Conservation (phyloP, 495 filamentous ascomycete species). For the Aspergillus funiculosus region DNA sequence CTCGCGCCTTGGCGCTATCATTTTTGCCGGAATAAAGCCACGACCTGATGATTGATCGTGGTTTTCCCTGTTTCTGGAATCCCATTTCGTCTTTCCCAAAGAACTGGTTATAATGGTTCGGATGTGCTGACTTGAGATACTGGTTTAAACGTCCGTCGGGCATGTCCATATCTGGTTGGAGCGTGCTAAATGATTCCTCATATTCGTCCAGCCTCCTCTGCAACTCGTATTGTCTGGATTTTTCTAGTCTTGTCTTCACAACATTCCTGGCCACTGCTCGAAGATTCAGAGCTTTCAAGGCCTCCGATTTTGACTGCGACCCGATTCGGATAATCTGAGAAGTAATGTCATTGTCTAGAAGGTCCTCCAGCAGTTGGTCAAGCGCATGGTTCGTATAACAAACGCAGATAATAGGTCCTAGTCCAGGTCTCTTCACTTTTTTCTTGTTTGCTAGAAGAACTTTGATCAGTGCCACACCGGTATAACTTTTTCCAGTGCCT, state of each 20-base stretch:
- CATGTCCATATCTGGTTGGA: constrained; percentile 2
- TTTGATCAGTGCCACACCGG: constrained; percentile 55
- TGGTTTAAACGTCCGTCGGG: constrained; percentile 11
- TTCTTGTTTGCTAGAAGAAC: constrained; percentile 55
- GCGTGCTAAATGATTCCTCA: constrained; percentile 10
- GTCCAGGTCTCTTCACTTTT: constrained; percentile 14
- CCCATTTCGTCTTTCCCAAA: constrained; percentile 27
- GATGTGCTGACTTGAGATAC: constrained; percentile 18
- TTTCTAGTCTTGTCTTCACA: constrained; percentile 39
- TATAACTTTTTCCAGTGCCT: constrained; percentile 71
- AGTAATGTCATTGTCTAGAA: constrained; percentile 47
- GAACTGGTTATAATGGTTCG: constrained; percentile 22
- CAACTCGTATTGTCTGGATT: constrained; percentile 14
- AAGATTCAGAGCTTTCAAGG: constrained; percentile 37
- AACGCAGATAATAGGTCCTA: constrained; percentile 62
- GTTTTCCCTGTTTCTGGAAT: constrained; percentile 20
- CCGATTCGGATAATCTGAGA: constrained; percentile 64
- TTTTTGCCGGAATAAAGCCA: constrained; percentile 21
- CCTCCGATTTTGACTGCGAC: constrained; percentile 56
- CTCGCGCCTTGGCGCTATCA: constrained; percentile 9
- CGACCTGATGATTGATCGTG: constrained; percentile 21
- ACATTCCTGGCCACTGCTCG: constrained; percentile 26
- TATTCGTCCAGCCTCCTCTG: constrained; percentile 11
- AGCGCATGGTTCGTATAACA: constrained; percentile 72
- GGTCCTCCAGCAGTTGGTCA: constrained; percentile 65